Evolutionary conservation across 1,284 basidiomycete genomes (phyloP), one percentile per base, ranked within the genome.

Genomic region (Leucoagaricus sp.): DNA sequence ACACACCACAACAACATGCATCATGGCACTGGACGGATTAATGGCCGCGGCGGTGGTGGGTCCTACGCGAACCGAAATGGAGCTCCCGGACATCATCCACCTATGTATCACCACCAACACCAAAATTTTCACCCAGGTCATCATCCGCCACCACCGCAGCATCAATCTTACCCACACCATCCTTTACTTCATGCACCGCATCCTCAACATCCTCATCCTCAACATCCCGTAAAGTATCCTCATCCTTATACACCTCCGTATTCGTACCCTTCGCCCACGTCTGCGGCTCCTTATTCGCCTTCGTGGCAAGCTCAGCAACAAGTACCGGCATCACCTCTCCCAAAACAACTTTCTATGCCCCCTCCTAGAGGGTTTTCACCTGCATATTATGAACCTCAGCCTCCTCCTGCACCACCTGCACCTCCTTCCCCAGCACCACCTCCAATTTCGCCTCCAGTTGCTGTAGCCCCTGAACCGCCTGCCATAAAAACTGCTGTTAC

Each of bases 281-380:
- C 67, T 15, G 63, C 63, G 19, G 61, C 63, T 10, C 65, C 68
- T 21, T 66, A 67, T 38, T 71, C 65, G 29, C 73, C 61, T 61
- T 76, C 65, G 63, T 76, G 67, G 75, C 72, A 63, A 67, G 69
- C 57, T 28, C 69, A 65, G 21, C 69, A 64, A n/a, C n/a, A n/a
- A n/a, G n/a, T n/a, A 42, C 67, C 68, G 15, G 57, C 71, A 12
- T 73, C 72, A 7, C 72, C 74, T 1, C 60, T 73, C 9, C 74
- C 74, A 49, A 75, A 75, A 67, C 74, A 76, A 51, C 63, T 72
- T 10, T 68, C 71, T 7, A 71, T 72, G 69, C 67, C 69, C 17
- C 70, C 67, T 36, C 65, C 69, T 17, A 61, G 57, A 57, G 61
- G 62, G 41, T 41, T 68, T 10, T 57, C 61, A 21, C 59, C 59